A percentile compares a stretch with the other conserved stretches of the same genome.
These are phyloP conservation scores for Jaminaea rosea DNA, from an alignment of 1,284 basidiomycete genomes.

Conservation along the genomic window DNA sequence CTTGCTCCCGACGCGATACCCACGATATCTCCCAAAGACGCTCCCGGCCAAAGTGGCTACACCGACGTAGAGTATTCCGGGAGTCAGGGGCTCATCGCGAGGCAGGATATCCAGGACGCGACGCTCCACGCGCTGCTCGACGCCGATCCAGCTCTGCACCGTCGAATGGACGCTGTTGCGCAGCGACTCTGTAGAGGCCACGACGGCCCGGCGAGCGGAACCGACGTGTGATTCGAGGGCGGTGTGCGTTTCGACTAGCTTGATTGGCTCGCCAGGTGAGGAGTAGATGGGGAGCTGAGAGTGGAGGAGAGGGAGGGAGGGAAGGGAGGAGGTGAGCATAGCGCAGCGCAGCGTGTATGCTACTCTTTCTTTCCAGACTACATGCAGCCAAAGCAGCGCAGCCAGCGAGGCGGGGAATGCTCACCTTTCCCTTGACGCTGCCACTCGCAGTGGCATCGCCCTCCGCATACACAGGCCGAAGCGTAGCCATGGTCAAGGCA, in stretches of 20 bases:
- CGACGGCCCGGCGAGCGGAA: constrained; percentile 1
- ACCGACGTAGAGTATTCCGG: constrained; percentile 61
- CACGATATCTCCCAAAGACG: constrained; percentile 69
- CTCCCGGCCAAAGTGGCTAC: constrained; percentile 77
- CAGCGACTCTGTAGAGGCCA: neutral
- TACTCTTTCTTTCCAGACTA: neutral
- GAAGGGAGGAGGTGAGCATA: neutral
- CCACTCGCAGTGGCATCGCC: too few species aligned
- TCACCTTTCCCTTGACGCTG: neutral
- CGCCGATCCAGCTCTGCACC: constrained; percentile 8
- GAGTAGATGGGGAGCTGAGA: constrained; percentile 9
- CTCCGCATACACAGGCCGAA: neutral
- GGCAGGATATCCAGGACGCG: neutral
- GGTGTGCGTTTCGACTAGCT: constrained; percentile 6
- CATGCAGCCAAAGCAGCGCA: neutral
- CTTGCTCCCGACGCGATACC: constrained; percentile 12
- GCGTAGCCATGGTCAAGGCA: neutral
- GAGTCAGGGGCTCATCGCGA: constrained; percentile 66
- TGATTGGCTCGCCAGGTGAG: constrained; percentile 5
- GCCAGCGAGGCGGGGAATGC: too few species aligned
- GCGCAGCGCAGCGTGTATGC: neutral
- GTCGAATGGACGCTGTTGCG: neutral
- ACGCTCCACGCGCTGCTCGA: constrained; percentile 7
- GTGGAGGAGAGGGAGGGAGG: neutral
- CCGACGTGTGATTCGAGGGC: constrained; percentile 10